Evolutionary conservation across 2,329 filamentous ascomycete species (phyloP), one percentile per base, ranked within the genome.

Genomic region (Aspergillus phoenicis): DNA sequence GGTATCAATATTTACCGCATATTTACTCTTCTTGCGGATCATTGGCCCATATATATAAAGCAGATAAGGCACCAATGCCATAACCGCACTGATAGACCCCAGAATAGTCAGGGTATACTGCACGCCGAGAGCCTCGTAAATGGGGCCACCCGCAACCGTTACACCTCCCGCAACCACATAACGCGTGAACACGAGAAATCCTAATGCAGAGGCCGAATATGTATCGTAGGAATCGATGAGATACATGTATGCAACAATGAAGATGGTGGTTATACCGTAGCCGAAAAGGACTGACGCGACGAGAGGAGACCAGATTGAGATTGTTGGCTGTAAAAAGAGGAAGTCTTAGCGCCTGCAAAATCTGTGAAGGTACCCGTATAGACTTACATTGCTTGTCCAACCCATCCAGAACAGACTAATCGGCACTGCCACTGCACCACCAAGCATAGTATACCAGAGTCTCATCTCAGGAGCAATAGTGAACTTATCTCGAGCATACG

Each of bases 371-470:
- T 15, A 15, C 2, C 20, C 11, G 8, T 11, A 4, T 4, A 28
- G 8, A 59, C 64, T 36, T 64, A 70, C 68, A 39, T 64, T 70
- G 39, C 69, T 66, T 0, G 82, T 85, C 85, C 84, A 87, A 0
- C 79, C 85, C 73, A 87, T 84, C 84, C 84, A 87, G 66, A 87
- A 86, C 4, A 87, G 72, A 1, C 76, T 76, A 30, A 85, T 74
- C 0, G 84, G 84, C 4, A 87, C 80, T 0, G 79, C 71, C 0
- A 82, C 79, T 0, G 82, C 79, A 0, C 81, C 33, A 1, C 33
- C 80, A 1, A 84, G 69, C 73, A 87, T 86, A 2, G 80, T 78
- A 52, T 80, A 85, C 78, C 80, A 85, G 0, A 87, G 75, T 4
- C 84, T 75, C 43, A 84, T 82, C 60, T 87, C 85, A 0, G 84